A percentile compares a stretch with the other conserved stretches of the same genome.
phyloP scores from a whole-genome alignment of 371 early-diverging fungal species.

The Saksenaea oblongispora region DNA sequence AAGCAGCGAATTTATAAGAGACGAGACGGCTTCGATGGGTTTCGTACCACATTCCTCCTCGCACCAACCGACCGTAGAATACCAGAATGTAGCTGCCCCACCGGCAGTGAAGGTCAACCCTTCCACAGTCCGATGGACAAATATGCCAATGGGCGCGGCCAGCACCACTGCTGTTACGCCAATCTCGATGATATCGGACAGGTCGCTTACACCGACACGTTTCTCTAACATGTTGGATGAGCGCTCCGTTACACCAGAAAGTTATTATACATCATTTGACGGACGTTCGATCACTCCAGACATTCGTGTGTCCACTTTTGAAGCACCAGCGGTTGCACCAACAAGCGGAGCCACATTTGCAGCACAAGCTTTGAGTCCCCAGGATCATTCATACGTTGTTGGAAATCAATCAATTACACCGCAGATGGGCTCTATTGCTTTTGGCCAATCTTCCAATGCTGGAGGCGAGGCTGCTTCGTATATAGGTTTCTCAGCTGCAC shows the following conservation, averaged over 20 bases:
- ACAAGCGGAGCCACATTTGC: no score
- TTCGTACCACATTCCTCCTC: not conserved
- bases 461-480: no score
- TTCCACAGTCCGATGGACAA: constrained; percentile 30
- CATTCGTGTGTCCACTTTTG: not conserved
- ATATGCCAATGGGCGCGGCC: constrained; percentile 25
- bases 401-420: no score
- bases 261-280: not conserved
- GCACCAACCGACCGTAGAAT: not conserved
- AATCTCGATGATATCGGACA: constrained; percentile 10
- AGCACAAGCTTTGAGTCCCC: no score
- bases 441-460: no score
- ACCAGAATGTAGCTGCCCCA: not conserved
- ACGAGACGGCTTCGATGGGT: not conserved
- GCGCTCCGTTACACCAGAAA: not conserved
- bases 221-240: not conserved
- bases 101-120: constrained; percentile 5
- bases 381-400: no score
- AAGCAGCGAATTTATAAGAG: constrained; percentile 10
- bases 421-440: no score
- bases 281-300: not conserved
- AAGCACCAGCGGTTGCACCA: no score
- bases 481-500: not conserved
- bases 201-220: not conserved
- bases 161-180: constrained; percentile 39